A percentile compares a stretch with the other conserved stretches of the same genome.
Conservation (phyloP, 2,329 filamentous ascomycete genomes). For the Apiospora marii region DNA sequence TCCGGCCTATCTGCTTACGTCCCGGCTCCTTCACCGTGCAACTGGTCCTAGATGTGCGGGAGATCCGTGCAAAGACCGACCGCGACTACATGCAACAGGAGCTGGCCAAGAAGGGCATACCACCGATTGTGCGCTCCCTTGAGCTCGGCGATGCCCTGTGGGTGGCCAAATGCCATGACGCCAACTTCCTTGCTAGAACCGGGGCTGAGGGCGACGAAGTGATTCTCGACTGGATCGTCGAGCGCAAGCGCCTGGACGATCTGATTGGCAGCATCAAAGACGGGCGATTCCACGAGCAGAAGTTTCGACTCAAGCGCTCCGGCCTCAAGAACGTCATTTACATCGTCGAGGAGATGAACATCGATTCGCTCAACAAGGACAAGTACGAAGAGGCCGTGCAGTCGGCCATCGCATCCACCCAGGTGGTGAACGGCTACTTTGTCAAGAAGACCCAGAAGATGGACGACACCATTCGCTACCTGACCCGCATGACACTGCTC, state of each 20-base stretch:
- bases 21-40: slow-evolving; percentile 75
- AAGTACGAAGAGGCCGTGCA: slow-evolving; percentile 73
- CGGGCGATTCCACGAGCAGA: slow-evolving; percentile 83
- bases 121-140: slow-evolving; percentile 71
- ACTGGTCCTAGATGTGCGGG: slow-evolving; percentile 77
- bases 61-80: slow-evolving; percentile 76
- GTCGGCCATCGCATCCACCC: slow-evolving; percentile 78
- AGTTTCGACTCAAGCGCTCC: slow-evolving; percentile 77
- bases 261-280: slow-evolving; percentile 83
- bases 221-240: slow-evolving; percentile 81
- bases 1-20: slow-evolving; percentile 67
- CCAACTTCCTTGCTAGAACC: slow-evolving; percentile 59
- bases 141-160: slow-evolving; percentile 81
- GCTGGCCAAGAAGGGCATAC: slow-evolving; percentile 70
- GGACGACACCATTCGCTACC: slow-evolving; percentile 80
- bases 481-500: slow-evolving; percentile 74
- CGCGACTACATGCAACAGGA: slow-evolving; percentile 80
- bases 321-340: slow-evolving; percentile 82
- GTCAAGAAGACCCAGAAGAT: slow-evolving; percentile 78
- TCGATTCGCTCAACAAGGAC: slow-evolving; percentile 60
- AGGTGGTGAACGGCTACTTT: slow-evolving; percentile 82
- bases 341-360: slow-evolving; percentile 75
- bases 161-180: slow-evolving; percentile 76
- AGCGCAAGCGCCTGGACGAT: slow-evolving; percentile 83
- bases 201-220: slow-evolving; percentile 73